These are phyloP conservation scores for Grosmannia penicillata DNA, from an alignment of 2,329 filamentous ascomycete species.

Conservation along the genomic window DNA sequence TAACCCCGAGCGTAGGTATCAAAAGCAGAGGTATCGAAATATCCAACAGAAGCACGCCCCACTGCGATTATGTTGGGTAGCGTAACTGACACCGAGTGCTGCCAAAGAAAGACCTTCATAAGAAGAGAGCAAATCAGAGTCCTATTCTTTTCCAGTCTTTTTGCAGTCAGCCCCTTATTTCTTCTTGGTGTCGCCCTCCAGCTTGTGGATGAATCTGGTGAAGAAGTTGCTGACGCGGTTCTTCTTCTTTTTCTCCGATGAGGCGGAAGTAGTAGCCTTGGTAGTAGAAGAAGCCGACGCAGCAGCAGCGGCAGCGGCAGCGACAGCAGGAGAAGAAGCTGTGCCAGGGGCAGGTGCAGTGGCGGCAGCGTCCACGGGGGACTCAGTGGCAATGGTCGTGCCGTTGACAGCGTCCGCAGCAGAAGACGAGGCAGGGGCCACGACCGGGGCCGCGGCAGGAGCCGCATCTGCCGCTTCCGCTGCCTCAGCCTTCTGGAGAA, in stretches of 20 bases:
- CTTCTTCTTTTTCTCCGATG: conserved; percentile 50
- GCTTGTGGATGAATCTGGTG: conserved; percentile 36
- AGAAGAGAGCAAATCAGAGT: no score
- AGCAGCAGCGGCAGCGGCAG: conserved; percentile 10
- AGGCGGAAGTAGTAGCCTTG: conserved; percentile 12
- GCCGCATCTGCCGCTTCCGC: conserved; percentile 1
- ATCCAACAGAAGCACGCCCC: no score
- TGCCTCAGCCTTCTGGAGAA: conserved; percentile 40
- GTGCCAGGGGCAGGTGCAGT: conserved; percentile 18
- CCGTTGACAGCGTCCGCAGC: conserved; percentile 19
- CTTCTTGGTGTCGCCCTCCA: conserved; percentile 17
- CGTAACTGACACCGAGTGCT: no score
- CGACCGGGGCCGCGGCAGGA: background rate
- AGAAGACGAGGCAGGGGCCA: conserved; percentile 5
- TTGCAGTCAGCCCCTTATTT: no score
- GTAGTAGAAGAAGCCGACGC: conserved; percentile 1
- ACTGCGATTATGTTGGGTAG: no score
- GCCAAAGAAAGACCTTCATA: background rate
- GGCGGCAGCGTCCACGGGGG: conserved; percentile 19
- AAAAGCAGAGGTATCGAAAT: no score
- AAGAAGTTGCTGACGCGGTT: conserved; percentile 49
- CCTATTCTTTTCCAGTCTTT: no score
- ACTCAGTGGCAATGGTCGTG: conserved; percentile 14
- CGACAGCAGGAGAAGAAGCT: conserved; percentile 3
- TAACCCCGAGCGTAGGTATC: no score